phyloP scores from a whole-genome alignment of 495 filamentous ascomycete species.

The Penicillium macrosclerotiorum region DNA sequence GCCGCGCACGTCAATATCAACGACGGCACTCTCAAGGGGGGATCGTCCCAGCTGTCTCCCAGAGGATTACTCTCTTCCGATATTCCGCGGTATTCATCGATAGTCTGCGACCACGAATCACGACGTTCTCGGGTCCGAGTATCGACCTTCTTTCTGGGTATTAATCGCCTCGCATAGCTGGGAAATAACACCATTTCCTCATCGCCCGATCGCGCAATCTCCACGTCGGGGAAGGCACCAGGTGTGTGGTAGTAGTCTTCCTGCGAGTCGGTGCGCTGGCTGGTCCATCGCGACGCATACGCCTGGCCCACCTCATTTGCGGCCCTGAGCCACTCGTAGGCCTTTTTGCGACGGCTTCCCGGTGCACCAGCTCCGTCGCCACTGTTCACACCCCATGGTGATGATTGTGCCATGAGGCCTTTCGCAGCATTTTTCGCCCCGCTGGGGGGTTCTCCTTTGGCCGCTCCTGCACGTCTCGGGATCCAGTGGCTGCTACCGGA shows the following conservation, averaged over 20 bases:
- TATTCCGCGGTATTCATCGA: conserved; percentile 39
- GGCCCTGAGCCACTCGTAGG: conserved; percentile 81
- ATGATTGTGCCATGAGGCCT: conserved; percentile 41
- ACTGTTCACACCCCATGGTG: conserved; percentile 29
- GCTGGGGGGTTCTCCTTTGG: conserved; percentile 12
- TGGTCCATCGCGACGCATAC: conserved; percentile 60
- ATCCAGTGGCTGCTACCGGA: background rate
- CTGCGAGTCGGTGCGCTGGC: conserved; percentile 50
- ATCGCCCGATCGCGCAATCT: conserved; percentile 71
- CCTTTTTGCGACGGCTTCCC: conserved; percentile 71
- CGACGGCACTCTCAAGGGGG: conserved; percentile 73
- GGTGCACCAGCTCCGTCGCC: conserved; percentile 59
- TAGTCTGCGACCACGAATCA: conserved; percentile 32
- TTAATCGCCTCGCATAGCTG: conserved; percentile 75
- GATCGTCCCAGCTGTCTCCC: conserved; percentile 61
- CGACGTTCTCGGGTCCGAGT: conserved; percentile 16
- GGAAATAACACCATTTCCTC: conserved; percentile 96
- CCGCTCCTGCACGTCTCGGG: conserved; percentile 10
- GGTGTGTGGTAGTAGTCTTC: conserved; percentile 63
- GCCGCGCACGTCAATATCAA: conserved; percentile 86
- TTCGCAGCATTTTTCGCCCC: conserved; percentile 26
- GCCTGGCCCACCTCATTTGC: conserved; percentile 89
- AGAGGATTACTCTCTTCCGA: conserved; percentile 21
- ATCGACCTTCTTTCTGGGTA: conserved; percentile 21
- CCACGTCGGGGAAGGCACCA: conserved; percentile 76